A percentile compares a stretch with the other conserved stretches of the same genome.
Evolutionary conservation across 2,329 filamentous ascomycete species (phyloP).

Genomic region (Ilyonectria mors-panacis): DNA sequence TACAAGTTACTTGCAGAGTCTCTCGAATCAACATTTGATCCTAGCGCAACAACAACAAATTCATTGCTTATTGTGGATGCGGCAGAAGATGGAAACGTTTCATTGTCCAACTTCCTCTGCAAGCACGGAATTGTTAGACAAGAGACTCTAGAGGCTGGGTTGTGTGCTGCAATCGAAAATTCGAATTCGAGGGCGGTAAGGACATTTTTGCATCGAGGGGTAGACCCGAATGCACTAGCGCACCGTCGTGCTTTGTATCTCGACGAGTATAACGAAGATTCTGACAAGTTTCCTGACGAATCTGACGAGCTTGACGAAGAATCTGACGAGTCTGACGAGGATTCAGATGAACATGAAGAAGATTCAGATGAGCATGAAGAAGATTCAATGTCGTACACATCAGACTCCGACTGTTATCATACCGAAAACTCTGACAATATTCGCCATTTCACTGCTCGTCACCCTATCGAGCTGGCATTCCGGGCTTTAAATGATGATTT

Average conservation of each 20-base stretch:
- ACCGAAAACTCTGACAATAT: background rate
- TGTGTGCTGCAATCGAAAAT: background rate
- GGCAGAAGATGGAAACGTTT: background rate
- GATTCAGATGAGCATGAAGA: background rate
- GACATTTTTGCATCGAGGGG: background rate
- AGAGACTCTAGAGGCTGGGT: background rate
- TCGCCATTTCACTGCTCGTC: background rate
- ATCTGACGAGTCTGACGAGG: too few relatives aligned
- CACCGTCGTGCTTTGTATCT: background rate
- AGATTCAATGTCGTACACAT: background rate
- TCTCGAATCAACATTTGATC: background rate
- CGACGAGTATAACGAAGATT: background rate
- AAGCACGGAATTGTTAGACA: background rate
- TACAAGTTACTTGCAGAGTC: background rate
- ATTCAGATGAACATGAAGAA: too few relatives aligned
- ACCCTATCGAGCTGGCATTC: background rate
- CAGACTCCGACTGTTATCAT: background rate
- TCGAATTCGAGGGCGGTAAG: background rate
- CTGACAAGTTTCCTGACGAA: background rate
- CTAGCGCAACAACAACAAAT: background rate
- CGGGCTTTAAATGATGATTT: too few relatives aligned
- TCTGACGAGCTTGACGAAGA: background rate
- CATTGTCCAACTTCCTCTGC: background rate
- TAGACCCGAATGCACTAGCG: conserved; percentile 7
- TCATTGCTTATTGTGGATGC: background rate